Evolutionary conservation across 352 stramenopile genomes (phyloP).

Genomic region (Phytophthora litchii): DNA sequence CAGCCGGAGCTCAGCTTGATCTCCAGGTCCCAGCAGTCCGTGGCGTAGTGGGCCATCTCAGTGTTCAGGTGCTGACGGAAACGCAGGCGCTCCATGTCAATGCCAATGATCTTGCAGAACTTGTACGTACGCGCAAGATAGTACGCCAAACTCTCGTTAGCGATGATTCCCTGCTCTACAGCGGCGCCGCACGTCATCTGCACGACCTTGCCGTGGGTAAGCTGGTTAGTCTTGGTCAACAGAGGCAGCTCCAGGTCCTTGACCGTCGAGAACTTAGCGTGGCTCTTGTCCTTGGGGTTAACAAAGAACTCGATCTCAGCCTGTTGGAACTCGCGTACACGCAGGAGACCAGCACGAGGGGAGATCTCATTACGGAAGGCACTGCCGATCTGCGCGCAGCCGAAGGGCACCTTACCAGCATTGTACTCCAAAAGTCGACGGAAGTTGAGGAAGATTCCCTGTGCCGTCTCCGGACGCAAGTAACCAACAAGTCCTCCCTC

Average conservation of each 20-base stretch:
- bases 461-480: constrained; percentile 98
- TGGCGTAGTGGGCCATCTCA: constrained; percentile 99
- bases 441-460: constrained; percentile 99
- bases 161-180: constrained; percentile 93
- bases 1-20: constrained; percentile 98
- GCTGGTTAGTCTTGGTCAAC: constrained; percentile 95
- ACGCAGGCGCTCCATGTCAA: constrained; percentile 94
- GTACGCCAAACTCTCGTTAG: constrained; percentile 99
- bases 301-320: constrained; percentile 99
- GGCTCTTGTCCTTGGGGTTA: constrained; percentile 98
- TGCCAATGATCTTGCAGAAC: constrained; percentile 95
- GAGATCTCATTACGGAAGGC: constrained; percentile 97
- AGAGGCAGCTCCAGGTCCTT: constrained; percentile 86
- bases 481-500: constrained; percentile 97
- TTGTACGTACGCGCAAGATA: constrained; percentile 98
- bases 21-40: constrained; percentile 99
- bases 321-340: constrained; percentile 99
- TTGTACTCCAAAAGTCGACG: constrained; percentile 98
- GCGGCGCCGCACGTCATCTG: constrained; percentile 92
- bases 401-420: constrained; percentile 91
- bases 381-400: constrained; percentile 86
- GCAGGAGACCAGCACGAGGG: constrained; percentile 94
- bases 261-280: constrained; percentile 95
- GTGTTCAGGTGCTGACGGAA: constrained; percentile 99
- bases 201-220: constrained; percentile 96